Evolutionary conservation across 2,329 filamentous ascomycete species (phyloP), one percentile per base, ranked within the genome.

Genomic region (Acephala macrosclerotiorum): DNA sequence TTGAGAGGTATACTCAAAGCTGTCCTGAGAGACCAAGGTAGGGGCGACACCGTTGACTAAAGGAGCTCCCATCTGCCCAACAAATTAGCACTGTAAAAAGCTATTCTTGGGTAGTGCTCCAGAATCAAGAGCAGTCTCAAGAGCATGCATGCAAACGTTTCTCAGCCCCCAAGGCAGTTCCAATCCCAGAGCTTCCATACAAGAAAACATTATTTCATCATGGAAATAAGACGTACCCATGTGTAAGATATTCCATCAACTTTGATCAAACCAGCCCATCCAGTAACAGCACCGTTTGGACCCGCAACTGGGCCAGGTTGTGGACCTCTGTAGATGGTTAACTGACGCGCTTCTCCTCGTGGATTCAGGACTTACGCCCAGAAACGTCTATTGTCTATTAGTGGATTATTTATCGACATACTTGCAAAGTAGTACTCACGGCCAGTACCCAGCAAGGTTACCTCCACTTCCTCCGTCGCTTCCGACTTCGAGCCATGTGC

Each of bases 1-100:
- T 6, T 90, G 92, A 0, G 91, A 90, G 0, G 91, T 93, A 76
- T 93, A 94, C 67, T 89, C 84, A 74, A 88, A 88, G 0, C 84
- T 81, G 1, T 82, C 84, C 75, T 94, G 91, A 25, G 85, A 84
- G 11, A 86, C 89, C 8, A 80, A 77, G 1, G 80, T 77, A 0
- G 81, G 79, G 1, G 78, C 70, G 4, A 82, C 82, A 0, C 80
- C 75, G 53, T 72, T 69, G 2, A 74, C 51, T 3, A 57, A n/a
- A 2, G 84, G 84, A 14, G 79, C 80, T 2, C 90, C 90, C 86
- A 92, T 87, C n/a, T n/a, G n/a, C n/a, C n/a, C n/a, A n/a, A n/a
- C n/a, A n/a, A n/a, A n/a, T n/a, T n/a, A n/a, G n/a, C n/a, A n/a
- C n/a, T n/a, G n/a, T n/a, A n/a, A n/a, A n/a, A n/a, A n/a, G n/a